Evolutionary conservation across 2,329 filamentous ascomycete genomes (phyloP).

Genomic region (Trichoderma cornu-damae): DNA sequence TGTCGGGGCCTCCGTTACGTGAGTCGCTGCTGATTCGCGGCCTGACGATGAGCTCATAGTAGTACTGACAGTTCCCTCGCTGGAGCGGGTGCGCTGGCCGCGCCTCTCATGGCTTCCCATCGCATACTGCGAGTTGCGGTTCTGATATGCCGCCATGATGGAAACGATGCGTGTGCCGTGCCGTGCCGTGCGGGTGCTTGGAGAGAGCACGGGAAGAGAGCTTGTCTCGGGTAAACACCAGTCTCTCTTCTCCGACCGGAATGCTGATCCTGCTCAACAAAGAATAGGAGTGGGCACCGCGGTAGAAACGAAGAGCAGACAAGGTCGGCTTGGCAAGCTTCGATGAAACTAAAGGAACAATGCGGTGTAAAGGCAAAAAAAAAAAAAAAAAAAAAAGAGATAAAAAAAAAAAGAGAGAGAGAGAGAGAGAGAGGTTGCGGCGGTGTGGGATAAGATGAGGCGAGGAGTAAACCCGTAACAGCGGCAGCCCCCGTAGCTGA

Average conservation of each 20-base stretch:
- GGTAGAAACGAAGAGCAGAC: not conserved
- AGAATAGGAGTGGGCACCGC: conserved; percentile 14
- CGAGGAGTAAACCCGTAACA: conserved; percentile 1
- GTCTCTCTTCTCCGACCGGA: conserved; percentile 12
- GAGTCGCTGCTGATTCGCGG: conserved; percentile 72
- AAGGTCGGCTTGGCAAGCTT: not conserved
- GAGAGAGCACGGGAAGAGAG: conserved; percentile 3
- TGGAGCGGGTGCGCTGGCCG: conserved; percentile 60
- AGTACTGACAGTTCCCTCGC: conserved; percentile 86
- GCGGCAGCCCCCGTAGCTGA: conserved; percentile 9
- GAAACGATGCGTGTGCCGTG: too few relatives aligned
- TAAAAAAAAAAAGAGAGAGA: not conserved
- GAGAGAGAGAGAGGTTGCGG: not conserved
- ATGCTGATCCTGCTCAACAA: conserved; percentile 19
- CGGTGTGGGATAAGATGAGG: conserved; percentile 7
- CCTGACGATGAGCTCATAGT: conserved; percentile 70
- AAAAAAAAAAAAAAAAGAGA: not conserved
- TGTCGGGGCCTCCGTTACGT: conserved; percentile 81
- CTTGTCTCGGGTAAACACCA: conserved; percentile 5
- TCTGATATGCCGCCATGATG: conserved; percentile 50
- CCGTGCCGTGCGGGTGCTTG: not conserved
- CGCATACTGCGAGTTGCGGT: conserved; percentile 51
- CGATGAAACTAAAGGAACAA: conserved; percentile 3
- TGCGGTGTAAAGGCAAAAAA: conserved; percentile 8
- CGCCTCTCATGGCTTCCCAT: conserved; percentile 37